These are phyloP conservation scores for Aspergillus funiculosus DNA, from an alignment of 495 filamentous ascomycete species.

Conservation along the genomic window DNA sequence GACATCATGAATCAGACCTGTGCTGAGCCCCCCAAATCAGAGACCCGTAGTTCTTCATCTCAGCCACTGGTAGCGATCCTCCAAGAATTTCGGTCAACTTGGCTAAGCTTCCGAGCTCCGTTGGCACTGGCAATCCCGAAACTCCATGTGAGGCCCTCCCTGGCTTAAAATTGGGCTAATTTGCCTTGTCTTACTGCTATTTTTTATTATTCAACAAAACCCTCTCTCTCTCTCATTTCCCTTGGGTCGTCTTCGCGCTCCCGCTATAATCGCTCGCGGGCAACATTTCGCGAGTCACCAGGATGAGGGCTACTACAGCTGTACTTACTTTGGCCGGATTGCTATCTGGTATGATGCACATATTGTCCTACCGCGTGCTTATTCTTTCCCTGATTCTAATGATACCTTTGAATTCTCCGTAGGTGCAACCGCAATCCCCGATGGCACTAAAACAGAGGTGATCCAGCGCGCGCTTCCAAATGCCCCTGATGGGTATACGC, in stretches of 20 bases:
- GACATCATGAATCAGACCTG: slow-evolving; percentile 17
- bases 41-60: slow-evolving; percentile 8
- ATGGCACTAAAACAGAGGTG: background rate
- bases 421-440: slow-evolving; percentile 3
- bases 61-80: slow-evolving; percentile 8
- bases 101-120: slow-evolving; percentile 23
- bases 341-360: slow-evolving; percentile 24
- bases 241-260: background rate
- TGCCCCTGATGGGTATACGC: slow-evolving; percentile 37
- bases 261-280: slow-evolving; percentile 1
- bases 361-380: background rate
- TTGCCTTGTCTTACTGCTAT: background rate
- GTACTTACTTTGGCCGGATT: slow-evolving; percentile 26
- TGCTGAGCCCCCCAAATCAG: background rate
- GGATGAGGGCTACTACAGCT: slow-evolving; percentile 24
- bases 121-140: background rate
- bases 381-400: background rate
- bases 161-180: slow-evolving; percentile 22
- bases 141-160: slow-evolving; percentile 13
- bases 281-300: slow-evolving; percentile 2
- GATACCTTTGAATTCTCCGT: background rate
- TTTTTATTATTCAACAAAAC: background rate
- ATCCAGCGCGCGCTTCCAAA: slow-evolving; percentile 28
- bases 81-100: slow-evolving; percentile 11
- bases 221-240: background rate